These are phyloP conservation scores for Fusarium albidum DNA, from an alignment of 2,329 filamentous ascomycete genomes.

Conservation along the genomic window DNA sequence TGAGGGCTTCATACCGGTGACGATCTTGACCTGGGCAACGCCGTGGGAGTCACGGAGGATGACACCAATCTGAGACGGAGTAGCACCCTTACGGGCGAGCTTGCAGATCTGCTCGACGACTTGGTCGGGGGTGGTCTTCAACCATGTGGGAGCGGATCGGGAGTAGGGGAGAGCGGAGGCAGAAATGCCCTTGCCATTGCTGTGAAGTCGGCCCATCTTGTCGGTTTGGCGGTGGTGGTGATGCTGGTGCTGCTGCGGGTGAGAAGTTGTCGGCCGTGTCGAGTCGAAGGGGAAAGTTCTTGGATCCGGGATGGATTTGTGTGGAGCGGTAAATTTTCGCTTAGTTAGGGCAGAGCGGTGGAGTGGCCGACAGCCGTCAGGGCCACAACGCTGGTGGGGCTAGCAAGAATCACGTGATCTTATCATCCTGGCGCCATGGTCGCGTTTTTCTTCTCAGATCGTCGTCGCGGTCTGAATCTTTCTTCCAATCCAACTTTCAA, in stretches of 20 bases:
- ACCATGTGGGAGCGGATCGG: conserved; percentile 89
- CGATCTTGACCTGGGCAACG: conserved; percentile 96
- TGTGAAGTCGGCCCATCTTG: conserved; percentile 98
- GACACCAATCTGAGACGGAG: conserved; percentile 98
- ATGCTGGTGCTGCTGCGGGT: conserved; percentile 45
- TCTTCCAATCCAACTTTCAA: conserved; percentile 8
- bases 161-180: conserved; percentile 97
- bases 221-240: conserved; percentile 52
- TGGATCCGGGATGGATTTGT: conserved; percentile 41
- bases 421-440: conserved; percentile 12
- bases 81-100: conserved; percentile 98
- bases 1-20: conserved; percentile 78
- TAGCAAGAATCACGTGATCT: conserved; percentile 22
- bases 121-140: conserved; percentile 98
- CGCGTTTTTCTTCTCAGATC: conserved; percentile 30
- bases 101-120: conserved; percentile 99
- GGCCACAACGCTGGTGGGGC: not conserved
- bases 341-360: conserved; percentile 54
- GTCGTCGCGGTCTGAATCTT: conserved; percentile 19
- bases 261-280: conserved; percentile 39
- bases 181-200: conserved; percentile 99
- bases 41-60: conserved; percentile 98
- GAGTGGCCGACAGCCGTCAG: conserved; percentile 4
- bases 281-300: conserved; percentile 39
- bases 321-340: conserved; percentile 54